These are phyloP conservation scores for Zygotorulaspora chibaensis DNA, from an alignment of 805 yeast species.

Conservation along the genomic window DNA sequence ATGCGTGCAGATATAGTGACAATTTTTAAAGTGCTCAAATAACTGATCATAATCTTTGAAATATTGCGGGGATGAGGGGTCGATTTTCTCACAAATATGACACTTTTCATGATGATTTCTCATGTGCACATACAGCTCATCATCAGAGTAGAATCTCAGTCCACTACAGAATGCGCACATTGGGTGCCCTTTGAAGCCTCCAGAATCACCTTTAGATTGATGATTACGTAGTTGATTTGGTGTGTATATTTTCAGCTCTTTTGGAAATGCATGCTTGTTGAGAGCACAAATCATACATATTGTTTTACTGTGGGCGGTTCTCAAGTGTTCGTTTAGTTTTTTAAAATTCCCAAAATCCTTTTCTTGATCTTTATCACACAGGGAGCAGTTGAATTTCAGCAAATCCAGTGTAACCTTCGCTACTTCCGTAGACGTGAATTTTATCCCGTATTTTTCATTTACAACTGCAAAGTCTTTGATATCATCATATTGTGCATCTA, in stretches of 20 bases:
- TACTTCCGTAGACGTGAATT: slow-evolving; percentile 54
- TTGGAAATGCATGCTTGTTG: slow-evolving; percentile 72
- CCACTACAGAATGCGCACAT: slow-evolving; percentile 75
- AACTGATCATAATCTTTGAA: slow-evolving; percentile 72
- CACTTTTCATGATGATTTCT: slow-evolving; percentile 84
- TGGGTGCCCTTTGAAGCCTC: slow-evolving; percentile 87
- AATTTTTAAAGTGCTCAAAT: slow-evolving; percentile 65
- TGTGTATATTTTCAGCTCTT: slow-evolving; percentile 61
- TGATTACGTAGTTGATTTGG: slow-evolving; percentile 64
- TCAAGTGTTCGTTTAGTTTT: slow-evolving; percentile 60
- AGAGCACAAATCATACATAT: slow-evolving; percentile 74
- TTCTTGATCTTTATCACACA: slow-evolving; percentile 33
- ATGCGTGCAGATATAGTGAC: slow-evolving; percentile 75
- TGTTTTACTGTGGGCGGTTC: slow-evolving; percentile 54
- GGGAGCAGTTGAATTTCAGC: slow-evolving; percentile 54
- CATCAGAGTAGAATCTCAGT: slow-evolving; percentile 77
- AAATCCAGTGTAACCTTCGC: slow-evolving; percentile 47
- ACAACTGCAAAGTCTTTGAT: slow-evolving; percentile 33
- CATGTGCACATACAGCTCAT: slow-evolving; percentile 78
- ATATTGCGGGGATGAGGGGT: slow-evolving; percentile 62
- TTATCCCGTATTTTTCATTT: slow-evolving; percentile 49
- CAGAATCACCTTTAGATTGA: slow-evolving; percentile 65
- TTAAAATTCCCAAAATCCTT: slow-evolving; percentile 48
- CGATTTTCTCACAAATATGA: slow-evolving; percentile 74
- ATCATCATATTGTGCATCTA: slow-evolving; percentile 38